A percentile compares a stretch with the other conserved stretches of the same genome.
These are phyloP conservation scores for Pichia ethanolica DNA, from an alignment of 805 yeast species.

Conservation along the genomic window DNA sequence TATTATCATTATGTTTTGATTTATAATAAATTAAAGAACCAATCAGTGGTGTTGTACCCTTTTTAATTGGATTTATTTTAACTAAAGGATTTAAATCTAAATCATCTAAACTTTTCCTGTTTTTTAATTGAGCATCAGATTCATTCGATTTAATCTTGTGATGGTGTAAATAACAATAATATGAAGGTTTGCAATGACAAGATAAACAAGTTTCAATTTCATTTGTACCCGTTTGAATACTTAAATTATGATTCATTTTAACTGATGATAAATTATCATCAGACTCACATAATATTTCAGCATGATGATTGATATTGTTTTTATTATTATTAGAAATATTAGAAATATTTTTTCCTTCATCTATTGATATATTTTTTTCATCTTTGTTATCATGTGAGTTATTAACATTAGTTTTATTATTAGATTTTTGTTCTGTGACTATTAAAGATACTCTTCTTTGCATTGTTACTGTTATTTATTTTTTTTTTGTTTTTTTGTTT, in stretches of 20 bases:
- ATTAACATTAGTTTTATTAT: background rate
- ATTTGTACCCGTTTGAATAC: background rate
- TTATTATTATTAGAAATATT: no score
- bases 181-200: background rate
- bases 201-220: background rate
- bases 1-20: slow-evolving; percentile 7
- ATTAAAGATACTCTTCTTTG: slow-evolving; percentile 2
- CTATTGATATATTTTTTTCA: no score
- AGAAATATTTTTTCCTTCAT: no score
- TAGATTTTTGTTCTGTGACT: background rate
- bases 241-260: background rate
- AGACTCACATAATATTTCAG: background rate
- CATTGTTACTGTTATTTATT: background rate
- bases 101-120: slow-evolving; percentile 2
- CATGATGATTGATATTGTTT: no score
- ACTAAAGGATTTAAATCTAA: background rate
- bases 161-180: background rate
- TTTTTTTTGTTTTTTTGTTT: background rate
- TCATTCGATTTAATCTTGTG: background rate
- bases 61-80: background rate
- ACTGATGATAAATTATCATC: background rate
- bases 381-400: no score
- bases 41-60: slow-evolving; percentile 23
- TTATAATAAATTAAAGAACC: slow-evolving; percentile 24
- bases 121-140: no score